Evolutionary conservation across 139 green algal genomes (phyloP).

Genomic region (Pleodorina starrii): DNA sequence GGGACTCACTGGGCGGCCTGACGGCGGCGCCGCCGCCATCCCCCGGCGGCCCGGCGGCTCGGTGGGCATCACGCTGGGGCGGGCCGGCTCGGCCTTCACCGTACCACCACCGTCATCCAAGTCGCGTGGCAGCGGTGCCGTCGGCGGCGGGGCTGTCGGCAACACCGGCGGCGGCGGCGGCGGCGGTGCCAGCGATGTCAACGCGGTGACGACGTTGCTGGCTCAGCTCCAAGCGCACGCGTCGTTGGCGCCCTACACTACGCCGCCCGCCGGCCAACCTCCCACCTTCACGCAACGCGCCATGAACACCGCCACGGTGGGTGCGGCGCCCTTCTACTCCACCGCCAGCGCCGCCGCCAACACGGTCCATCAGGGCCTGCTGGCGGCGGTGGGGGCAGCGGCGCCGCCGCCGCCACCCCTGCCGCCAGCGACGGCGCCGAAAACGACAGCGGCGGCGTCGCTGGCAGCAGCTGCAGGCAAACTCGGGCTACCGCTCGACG

Average conservation of each 20-base stretch:
- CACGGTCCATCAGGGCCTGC: conserved; percentile 8
- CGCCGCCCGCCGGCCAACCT: background rate
- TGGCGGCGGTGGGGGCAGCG: background rate
- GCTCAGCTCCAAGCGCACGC: conserved; percentile 39
- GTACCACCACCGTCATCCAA: conserved; percentile 6
- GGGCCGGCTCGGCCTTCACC: conserved; percentile 13
- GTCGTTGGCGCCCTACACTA: background rate
- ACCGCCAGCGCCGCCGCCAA: background rate
- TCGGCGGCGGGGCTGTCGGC: background rate
- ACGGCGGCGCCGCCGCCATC: background rate
- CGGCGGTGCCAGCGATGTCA: background rate
- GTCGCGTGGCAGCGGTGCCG: background rate
- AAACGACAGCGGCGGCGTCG: background rate
- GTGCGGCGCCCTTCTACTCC: conserved; percentile 14
- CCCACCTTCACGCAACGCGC: conserved; percentile 23
- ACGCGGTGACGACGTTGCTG: background rate
- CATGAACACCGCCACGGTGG: background rate
- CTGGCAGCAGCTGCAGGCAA: background rate
- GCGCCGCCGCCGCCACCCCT: background rate
- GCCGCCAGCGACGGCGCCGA: background rate
- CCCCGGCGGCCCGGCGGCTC: background rate
- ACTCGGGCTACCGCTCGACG: background rate
- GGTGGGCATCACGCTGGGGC: background rate
- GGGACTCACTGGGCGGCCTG: background rate
- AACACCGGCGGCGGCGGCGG: background rate